phyloP scores from a whole-genome alignment of 176 grass and related monocot species.

The maize (Zea mays) region Zm-B73-REFERENCE-NAM-5.0 NC_050098.1:211095501-211096000 shows the following conservation, averaged over 20 bases:
- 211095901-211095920: not conserved
- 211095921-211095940: not conserved
- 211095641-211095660: constrained; percentile 14
- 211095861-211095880: not conserved
- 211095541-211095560: not conserved
- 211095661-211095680: not conserved
- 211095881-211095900: not conserved
- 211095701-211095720: not conserved
- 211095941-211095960: not conserved
- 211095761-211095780: no score
- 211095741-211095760: not conserved
- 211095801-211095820: not conserved
- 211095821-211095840: not conserved
- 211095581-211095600: constrained; percentile 11
- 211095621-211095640: constrained; percentile 30
- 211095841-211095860: not conserved
- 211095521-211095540: not conserved
- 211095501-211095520: not conserved
- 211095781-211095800: not conserved
- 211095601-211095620: constrained; percentile 21
- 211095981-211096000: not conserved
- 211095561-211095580: not conserved
- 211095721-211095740: constrained; percentile 20
- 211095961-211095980: not conserved
- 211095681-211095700: constrained; percentile 29